Conservation (phyloP, 2,329 filamentous ascomycete species). For the Rutstroemia sp. region DNA sequence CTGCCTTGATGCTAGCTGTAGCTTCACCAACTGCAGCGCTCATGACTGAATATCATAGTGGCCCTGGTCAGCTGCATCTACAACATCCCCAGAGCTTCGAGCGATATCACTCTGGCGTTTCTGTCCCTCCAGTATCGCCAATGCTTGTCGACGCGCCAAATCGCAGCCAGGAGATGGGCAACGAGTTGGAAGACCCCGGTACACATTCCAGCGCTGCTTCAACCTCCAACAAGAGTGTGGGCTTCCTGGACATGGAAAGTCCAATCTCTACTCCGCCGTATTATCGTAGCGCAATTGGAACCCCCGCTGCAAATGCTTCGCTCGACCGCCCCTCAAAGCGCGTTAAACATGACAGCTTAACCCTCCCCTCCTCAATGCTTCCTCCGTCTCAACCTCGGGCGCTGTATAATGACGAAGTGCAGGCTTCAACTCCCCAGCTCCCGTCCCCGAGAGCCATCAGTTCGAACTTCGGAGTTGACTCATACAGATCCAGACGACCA, state of each 20-base stretch:
- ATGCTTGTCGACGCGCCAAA: constrained; percentile 8
- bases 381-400: neutral
- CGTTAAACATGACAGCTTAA: constrained; percentile 13
- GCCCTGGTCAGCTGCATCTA: constrained; percentile 3
- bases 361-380: neutral
- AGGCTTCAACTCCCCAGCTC: neutral
- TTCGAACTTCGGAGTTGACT: neutral
- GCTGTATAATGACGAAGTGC: neutral
- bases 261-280: constrained; percentile 14
- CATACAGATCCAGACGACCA: neutral
- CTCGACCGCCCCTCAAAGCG: constrained; percentile 19
- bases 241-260: constrained; percentile 13
- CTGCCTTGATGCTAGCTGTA: constrained; percentile 10
- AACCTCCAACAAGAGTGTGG: constrained; percentile 12
- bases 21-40: constrained; percentile 9
- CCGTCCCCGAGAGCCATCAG: too few relatives aligned
- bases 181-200: constrained; percentile 18
- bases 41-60: neutral
- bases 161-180: constrained; percentile 8
- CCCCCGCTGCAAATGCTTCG: constrained; percentile 2
- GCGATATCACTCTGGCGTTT: constrained; percentile 14
- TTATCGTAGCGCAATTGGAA: constrained; percentile 9
- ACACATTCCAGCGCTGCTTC: constrained; percentile 12
- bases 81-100: constrained; percentile 22
- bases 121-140: constrained; percentile 5